Percentiles rank a stretch among this genome's conserved stretches.
Evolutionary conservation across 148 eudicot genomes (phyloP).

Genomic region (Rhododendron vialii): DNA sequence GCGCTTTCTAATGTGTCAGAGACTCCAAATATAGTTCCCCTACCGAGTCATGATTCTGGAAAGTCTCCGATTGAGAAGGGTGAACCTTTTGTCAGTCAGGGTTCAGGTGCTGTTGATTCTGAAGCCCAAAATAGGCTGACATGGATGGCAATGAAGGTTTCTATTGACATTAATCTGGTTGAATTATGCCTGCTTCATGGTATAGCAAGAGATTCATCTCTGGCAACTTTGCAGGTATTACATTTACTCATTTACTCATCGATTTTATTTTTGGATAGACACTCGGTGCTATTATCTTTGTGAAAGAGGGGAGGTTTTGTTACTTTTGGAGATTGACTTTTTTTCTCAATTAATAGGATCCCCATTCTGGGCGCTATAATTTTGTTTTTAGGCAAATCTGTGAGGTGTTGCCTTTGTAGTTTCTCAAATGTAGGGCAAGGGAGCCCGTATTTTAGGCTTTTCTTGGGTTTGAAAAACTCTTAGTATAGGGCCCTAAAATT

Average conservation of each 20-base stretch:
- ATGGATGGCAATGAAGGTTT: constrained; percentile 64
- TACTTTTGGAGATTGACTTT: not conserved
- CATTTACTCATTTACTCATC: not conserved
- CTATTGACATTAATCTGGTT: constrained; percentile 65
- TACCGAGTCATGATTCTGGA: constrained; percentile 31
- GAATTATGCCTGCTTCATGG: constrained; percentile 81
- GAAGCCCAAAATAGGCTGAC: constrained; percentile 33
- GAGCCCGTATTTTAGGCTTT: not conserved
- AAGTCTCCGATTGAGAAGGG: constrained; percentile 27
- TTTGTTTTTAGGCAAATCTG: not conserved
- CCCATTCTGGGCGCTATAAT: not conserved
- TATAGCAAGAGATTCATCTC: constrained; percentile 59
- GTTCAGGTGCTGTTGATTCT: constrained; percentile 32
- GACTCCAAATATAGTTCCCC: constrained; percentile 64
- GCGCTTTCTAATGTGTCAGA: constrained; percentile 79
- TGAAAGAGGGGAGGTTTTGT: not conserved
- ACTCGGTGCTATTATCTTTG: not conserved
- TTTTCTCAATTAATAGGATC: not conserved
- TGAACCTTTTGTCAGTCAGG: constrained; percentile 33
- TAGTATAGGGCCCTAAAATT: not conserved
- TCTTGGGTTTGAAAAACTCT: not conserved
- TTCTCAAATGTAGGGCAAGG: not conserved
- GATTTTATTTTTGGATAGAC: not conserved
- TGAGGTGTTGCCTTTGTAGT: not conserved
- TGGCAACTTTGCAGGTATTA: constrained; percentile 83